Evolutionary conservation across 805 yeast genomes (phyloP), one percentile per base, ranked within the genome.

Genomic region (Ogataea henricii): DNA sequence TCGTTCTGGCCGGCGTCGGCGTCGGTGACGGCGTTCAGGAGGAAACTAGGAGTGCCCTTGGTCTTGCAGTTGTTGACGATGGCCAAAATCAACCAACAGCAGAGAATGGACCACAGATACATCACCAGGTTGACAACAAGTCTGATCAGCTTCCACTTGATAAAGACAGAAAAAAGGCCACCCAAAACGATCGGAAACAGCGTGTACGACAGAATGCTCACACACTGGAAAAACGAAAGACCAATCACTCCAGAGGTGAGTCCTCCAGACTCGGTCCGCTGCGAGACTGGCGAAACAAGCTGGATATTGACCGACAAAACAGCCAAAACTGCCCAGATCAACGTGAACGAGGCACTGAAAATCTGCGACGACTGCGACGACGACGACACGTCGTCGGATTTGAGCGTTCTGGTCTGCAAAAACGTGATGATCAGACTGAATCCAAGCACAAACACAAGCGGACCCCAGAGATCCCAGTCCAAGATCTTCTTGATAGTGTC

Each of bases 391-490:
- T 71, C 66, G 32, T 35, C 56, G 1, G 52, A 21, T 9, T 49
- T 46, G n/a, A 67, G 35, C 2, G 65, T 56, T 35, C 65, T 59
- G 3, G 59, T 59, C 52, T 69, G 72, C 10, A 78, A 59, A 47
- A 74, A 66, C 2, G 83, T 81, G 46, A 79, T 65, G 17, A 76
- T 60, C 38, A 78, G 73, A 17, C 80, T 68, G 53, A 74, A 79
- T 10, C 67, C 62, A 40, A 80, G 66, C 12, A 78, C 75, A 47
- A 80, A 76, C 17, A 79, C 70, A 37, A 80, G 61, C 1, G 85
- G 85, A 1, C 85, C 85, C 85, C 84, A 80, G 42, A 80, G 63
- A 61, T 80, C 85, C 85, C 85, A 80, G 46, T 79, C 84, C 44
- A 79, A 52, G 10, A 71, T 71, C 45, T 66, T 65, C 16, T 58